A percentile compares a stretch with the other conserved stretches of the same genome.
These are phyloP conservation scores for Sphaerosporella brunnea DNA, from an alignment of 495 filamentous ascomycete genomes.

Conservation along the genomic window DNA sequence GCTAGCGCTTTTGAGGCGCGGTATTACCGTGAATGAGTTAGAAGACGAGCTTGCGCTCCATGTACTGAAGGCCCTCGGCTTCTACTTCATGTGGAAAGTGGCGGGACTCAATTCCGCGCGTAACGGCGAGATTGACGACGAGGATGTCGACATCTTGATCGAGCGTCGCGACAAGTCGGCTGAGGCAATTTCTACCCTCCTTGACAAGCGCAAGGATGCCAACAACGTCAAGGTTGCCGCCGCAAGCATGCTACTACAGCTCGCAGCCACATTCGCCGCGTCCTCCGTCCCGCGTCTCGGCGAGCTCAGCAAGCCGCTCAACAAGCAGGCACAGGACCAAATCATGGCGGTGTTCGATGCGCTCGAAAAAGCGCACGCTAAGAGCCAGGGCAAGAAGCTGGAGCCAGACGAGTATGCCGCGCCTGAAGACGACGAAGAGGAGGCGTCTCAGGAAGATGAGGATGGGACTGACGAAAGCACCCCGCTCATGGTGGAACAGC, in stretches of 20 bases:
- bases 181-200: constrained; percentile 31
- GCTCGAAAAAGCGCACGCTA: constrained; percentile 58
- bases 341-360: constrained; percentile 56
- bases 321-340: constrained; percentile 37
- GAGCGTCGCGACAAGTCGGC: constrained; percentile 31
- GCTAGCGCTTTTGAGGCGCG: constrained; percentile 48
- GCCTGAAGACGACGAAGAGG: constrained; percentile 47
- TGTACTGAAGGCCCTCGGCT: constrained; percentile 52
- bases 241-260: constrained; percentile 55
- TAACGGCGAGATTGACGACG: neutral
- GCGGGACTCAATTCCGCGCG: neutral
- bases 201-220: constrained; percentile 35
- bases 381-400: constrained; percentile 44
- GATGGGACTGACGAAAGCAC: constrained; percentile 34
- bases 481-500: constrained; percentile 53
- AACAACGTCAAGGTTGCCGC: constrained; percentile 65
- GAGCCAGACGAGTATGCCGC: constrained; percentile 55
- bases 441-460: too few relatives aligned
- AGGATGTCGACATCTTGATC: constrained; percentile 39
- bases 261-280: constrained; percentile 55
- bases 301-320: constrained; percentile 47
- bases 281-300: constrained; percentile 36
- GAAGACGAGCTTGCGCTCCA: constrained; percentile 60
- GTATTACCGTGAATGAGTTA: constrained; percentile 42
- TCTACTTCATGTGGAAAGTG: constrained; percentile 94